phyloP scores from a whole-genome alignment of 495 filamentous ascomycete species.

The Pyronema omphalodes region DNA sequence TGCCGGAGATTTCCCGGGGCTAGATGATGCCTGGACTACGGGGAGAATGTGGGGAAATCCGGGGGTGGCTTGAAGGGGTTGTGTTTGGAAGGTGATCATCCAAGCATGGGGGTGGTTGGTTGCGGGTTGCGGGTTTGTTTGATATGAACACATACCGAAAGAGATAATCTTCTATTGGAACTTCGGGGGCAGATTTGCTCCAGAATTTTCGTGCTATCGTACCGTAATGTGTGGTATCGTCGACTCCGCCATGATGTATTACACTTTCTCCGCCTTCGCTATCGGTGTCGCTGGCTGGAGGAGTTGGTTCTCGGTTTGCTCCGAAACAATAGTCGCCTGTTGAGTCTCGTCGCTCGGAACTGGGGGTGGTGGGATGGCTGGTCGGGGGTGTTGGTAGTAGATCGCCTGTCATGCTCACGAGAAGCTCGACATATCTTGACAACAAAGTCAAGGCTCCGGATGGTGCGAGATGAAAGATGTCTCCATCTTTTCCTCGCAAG shows the following conservation, averaged over 20 bases:
- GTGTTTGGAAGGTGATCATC: no score
- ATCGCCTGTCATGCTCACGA: slow-evolving; percentile 51
- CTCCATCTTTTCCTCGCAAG: slow-evolving; percentile 25
- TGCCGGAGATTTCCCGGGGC: no score
- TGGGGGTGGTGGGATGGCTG: slow-evolving; percentile 39
- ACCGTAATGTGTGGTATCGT: slow-evolving; percentile 43
- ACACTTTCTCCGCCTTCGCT: slow-evolving; percentile 9
- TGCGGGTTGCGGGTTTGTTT: no score
- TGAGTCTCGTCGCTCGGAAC: slow-evolving; percentile 8
- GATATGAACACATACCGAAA: slow-evolving; percentile 31
- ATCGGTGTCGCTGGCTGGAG: slow-evolving; percentile 14
- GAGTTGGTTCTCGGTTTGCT: slow-evolving; percentile 19
- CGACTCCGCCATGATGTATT: not conserved
- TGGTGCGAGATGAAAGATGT: slow-evolving; percentile 55
- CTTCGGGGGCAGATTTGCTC: slow-evolving; percentile 64
- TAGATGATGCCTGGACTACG: no score
- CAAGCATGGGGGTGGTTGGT: no score
- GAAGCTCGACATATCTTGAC: slow-evolving; percentile 47
- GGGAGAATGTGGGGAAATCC: no score
- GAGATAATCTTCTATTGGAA: slow-evolving; percentile 70
- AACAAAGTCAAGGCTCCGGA: slow-evolving; percentile 65
- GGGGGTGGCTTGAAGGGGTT: no score
- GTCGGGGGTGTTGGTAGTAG: slow-evolving; percentile 55
- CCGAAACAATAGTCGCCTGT: slow-evolving; percentile 19
- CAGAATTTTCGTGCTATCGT: slow-evolving; percentile 82